These are phyloP conservation scores for Eragrostis curvula DNA, from an alignment of 176 grass and related monocot species.

Conservation along the genomic window DNA sequence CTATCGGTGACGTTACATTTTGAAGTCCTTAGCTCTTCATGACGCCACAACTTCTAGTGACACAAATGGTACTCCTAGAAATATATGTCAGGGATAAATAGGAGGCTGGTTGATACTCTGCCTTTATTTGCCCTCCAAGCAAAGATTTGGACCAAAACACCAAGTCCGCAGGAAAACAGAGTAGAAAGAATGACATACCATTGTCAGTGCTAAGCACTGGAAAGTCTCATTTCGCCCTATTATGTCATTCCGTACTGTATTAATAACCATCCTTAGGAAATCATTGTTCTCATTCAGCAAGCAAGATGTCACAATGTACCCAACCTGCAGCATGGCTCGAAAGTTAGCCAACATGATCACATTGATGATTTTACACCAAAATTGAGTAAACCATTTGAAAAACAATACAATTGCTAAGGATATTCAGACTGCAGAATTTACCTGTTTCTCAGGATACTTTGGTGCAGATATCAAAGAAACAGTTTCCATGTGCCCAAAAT, in stretches of 20 bases:
- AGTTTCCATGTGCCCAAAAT: slow-evolving; percentile 94
- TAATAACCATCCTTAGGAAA: slow-evolving; percentile 98
- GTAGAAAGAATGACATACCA: slow-evolving; percentile 62
- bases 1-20: background rate
- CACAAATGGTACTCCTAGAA: background rate
- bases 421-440: slow-evolving; percentile 44
- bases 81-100: slow-evolving; percentile 13
- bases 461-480: slow-evolving; percentile 99
- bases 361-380: background rate
- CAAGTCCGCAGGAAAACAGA: slow-evolving; percentile 26
- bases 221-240: slow-evolving; percentile 98
- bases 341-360: background rate
- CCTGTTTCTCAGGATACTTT: slow-evolving; percentile 99
- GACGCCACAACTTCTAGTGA: background rate
- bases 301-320: slow-evolving; percentile 96
- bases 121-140: slow-evolving; percentile 13
- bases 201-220: slow-evolving; percentile 97
- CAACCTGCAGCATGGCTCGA: slow-evolving; percentile 69
- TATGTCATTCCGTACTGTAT: slow-evolving; percentile 98
- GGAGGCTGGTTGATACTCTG: slow-evolving; percentile 1
- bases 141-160: slow-evolving; percentile 29
- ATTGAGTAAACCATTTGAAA: background rate
- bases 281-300: slow-evolving; percentile 97
- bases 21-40: slow-evolving; percentile 1
- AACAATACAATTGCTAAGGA: slow-evolving; percentile 4